Evolutionary conservation across 371 early-diverging fungal species (phyloP).

Genomic region (Entomophthora muscae): DNA sequence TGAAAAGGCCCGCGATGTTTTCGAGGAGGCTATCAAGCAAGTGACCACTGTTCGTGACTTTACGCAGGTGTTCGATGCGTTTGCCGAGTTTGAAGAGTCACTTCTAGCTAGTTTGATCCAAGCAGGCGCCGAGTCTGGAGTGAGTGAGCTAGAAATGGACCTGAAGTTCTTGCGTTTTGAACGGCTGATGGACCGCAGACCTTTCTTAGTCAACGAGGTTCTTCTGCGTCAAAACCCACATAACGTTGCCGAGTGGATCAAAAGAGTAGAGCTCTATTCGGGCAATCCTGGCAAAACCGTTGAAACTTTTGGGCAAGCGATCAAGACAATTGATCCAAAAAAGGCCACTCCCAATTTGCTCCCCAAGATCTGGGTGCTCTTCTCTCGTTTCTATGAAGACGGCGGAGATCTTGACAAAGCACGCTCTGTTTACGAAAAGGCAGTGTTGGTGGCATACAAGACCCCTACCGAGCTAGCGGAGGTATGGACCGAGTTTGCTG

Average conservation of each 20-base stretch:
- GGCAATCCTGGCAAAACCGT: constrained; percentile 35
- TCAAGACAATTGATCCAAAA: constrained; percentile 58
- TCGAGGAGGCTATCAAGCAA: constrained; percentile 71
- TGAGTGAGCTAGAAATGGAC: constrained; percentile 59
- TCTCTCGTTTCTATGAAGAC: constrained; percentile 67
- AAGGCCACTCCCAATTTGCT: constrained; percentile 55
- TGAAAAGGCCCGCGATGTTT: constrained; percentile 77
- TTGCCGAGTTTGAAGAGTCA: constrained; percentile 77
- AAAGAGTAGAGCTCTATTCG: constrained; percentile 54
- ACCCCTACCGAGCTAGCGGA: constrained; percentile 72
- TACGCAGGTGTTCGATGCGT: constrained; percentile 87
- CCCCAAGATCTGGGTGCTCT: constrained; percentile 65
- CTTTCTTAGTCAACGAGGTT: constrained; percentile 88
- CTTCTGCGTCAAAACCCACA: constrained; percentile 81
- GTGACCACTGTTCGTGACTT: constrained; percentile 90
- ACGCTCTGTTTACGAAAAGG: constrained; percentile 68
- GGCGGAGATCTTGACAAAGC: constrained; percentile 40
- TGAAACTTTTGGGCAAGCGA: constrained; percentile 62
- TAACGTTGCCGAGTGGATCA: constrained; percentile 82
- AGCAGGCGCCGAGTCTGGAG: constrained; percentile 29
- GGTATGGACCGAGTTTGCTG: constrained; percentile 85
- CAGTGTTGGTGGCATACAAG: constrained; percentile 58
- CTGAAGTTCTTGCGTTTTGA: constrained; percentile 71
- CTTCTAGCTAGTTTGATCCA: constrained; percentile 64
- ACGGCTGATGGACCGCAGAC: constrained; percentile 79